These are phyloP conservation scores for Acacia pycnantha DNA, from an alignment of 331 rosid species.

Conservation along the genomic window DNA sequence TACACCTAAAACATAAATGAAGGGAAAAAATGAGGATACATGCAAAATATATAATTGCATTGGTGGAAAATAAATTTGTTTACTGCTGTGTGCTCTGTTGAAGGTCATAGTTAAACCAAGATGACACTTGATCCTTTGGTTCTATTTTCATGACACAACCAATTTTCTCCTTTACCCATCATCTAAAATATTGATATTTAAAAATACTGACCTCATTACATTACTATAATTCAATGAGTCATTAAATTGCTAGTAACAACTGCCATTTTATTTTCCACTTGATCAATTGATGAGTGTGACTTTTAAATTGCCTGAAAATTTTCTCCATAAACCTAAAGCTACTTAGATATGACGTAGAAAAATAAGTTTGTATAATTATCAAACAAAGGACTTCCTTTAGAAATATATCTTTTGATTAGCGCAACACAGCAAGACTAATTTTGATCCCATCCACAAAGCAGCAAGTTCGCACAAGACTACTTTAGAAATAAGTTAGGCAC, in stretches of 20 bases:
- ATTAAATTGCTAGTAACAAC: too few species aligned
- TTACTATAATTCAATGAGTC: neutral
- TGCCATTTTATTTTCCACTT: too few species aligned
- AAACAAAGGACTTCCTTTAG: slow-evolving; percentile 20
- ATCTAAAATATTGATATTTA: neutral
- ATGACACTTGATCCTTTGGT: neutral
- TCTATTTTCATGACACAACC: too few species aligned
- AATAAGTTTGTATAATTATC: neutral
- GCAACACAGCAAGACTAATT: slow-evolving; percentile 18
- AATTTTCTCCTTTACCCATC: neutral
- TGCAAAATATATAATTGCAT: too few species aligned
- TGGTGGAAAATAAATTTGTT: neutral
- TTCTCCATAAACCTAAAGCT: slow-evolving; percentile 5
- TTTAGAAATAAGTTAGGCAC: neutral
- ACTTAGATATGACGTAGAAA: neutral
- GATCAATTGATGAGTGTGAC: slow-evolving; percentile 12
- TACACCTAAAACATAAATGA: too few species aligned
- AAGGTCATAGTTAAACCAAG: neutral
- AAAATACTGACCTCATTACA: neutral
- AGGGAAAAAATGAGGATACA: too few species aligned
- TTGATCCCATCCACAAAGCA: slow-evolving; percentile 21
- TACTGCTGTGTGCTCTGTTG: neutral
- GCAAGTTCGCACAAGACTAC: slow-evolving; percentile 13
- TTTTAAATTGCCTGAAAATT: slow-evolving; percentile 15
- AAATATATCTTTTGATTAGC: slow-evolving; percentile 4